Percentiles rank a stretch among this genome's conserved stretches.
These are phyloP conservation scores for Alternaria sp. DNA, from an alignment of 2,329 filamentous ascomycete species.

Conservation along the genomic window DNA sequence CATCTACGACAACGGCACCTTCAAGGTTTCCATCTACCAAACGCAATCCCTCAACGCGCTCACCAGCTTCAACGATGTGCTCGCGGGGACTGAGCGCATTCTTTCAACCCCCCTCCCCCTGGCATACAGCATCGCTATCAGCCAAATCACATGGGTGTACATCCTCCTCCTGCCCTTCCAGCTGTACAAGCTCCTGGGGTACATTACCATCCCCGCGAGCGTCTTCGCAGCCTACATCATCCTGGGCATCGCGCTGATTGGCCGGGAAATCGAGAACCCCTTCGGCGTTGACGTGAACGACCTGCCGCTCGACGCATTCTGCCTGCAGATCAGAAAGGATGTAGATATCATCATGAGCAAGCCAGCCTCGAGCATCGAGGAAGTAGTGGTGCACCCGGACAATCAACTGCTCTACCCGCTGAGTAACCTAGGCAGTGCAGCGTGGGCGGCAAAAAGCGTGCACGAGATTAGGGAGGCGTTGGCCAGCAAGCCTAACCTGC, in stretches of 20 bases:
- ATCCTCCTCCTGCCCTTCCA: conserved; percentile 83
- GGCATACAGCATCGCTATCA: conserved; percentile 84
- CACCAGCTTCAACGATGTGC: conserved; percentile 72
- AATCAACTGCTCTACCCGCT: conserved; percentile 67
- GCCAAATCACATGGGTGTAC: conserved; percentile 86
- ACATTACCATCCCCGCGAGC: conserved; percentile 80
- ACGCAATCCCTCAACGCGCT: conserved; percentile 68
- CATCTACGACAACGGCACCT: conserved; percentile 63
- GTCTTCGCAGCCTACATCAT: conserved; percentile 80
- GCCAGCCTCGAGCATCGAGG: conserved; percentile 36
- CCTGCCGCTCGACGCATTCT: conserved; percentile 70
- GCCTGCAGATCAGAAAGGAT: conserved; percentile 75
- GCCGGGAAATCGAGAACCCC: conserved; percentile 83
- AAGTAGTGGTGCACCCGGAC: conserved; percentile 59
- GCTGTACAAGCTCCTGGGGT: conserved; percentile 68
- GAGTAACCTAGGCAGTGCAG: conserved; percentile 46
- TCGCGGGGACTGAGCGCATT: conserved; percentile 77
- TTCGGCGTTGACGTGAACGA: conserved; percentile 88
- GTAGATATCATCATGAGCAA: conserved; percentile 72
- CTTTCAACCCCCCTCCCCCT: conserved; percentile 81
- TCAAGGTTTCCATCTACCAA: conserved; percentile 65
- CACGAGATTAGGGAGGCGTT: conserved; percentile 54
- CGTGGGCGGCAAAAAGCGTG: conserved; percentile 49
- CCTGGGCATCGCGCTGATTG: conserved; percentile 77
- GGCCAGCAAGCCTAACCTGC: conserved; percentile 44